Percentiles rank a stretch among this genome's conserved stretches.
Evolutionary conservation across 805 yeast genomes (phyloP).

Genomic region (Myxozyma lipomycoides): DNA sequence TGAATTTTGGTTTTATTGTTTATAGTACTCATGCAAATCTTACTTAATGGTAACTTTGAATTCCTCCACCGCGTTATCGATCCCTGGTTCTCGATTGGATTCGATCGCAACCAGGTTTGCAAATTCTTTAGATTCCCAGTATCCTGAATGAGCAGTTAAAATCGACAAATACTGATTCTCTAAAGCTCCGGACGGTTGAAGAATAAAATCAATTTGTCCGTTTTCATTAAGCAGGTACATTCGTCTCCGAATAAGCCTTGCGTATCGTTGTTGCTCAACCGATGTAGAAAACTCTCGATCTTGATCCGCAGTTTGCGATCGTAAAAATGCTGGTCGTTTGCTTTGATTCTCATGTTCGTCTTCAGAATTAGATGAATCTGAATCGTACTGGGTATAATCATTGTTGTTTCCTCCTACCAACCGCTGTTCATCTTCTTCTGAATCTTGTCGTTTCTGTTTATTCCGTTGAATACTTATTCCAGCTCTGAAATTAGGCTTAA

Average conservation of each 20-base stretch:
- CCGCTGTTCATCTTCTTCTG: not conserved
- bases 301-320: slow-evolving; percentile 30
- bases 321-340: slow-evolving; percentile 13
- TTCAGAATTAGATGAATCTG: slow-evolving; percentile 2
- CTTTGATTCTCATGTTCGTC: slow-evolving; percentile 3
- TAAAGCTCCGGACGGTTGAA: slow-evolving; percentile 58
- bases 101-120: slow-evolving; percentile 54
- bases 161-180: slow-evolving; percentile 79
- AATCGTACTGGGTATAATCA: slow-evolving; percentile 2
- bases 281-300: slow-evolving; percentile 29
- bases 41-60: slow-evolving; percentile 22
- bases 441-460: not conserved
- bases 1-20: too few relatives aligned
- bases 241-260: slow-evolving; percentile 32
- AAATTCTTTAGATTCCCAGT: slow-evolving; percentile 81
- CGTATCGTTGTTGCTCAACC: slow-evolving; percentile 11
- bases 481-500: slow-evolving; percentile 20
- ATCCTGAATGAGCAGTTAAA: slow-evolving; percentile 82
- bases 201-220: slow-evolving; percentile 79
- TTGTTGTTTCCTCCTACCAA: not conserved
- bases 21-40: too few relatives aligned
- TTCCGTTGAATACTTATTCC: slow-evolving; percentile 19
- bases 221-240: slow-evolving; percentile 58
- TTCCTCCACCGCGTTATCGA: slow-evolving; percentile 31
- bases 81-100: slow-evolving; percentile 34